Evolutionary conservation across 148 eudicot species (phyloP).

Genomic region (Diospyros kaki): DNA sequence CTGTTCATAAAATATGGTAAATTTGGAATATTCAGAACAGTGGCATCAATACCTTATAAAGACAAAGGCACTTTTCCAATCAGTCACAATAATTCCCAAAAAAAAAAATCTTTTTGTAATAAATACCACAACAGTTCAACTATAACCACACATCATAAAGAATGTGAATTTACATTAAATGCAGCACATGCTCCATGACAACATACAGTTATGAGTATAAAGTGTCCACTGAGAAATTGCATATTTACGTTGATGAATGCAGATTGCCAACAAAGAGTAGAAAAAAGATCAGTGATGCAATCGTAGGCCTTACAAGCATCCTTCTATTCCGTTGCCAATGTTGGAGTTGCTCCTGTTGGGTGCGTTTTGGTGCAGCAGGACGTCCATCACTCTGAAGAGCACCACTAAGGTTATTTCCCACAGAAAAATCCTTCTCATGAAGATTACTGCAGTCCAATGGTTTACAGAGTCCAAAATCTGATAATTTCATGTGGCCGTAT

Average conservation of each 20-base stretch:
- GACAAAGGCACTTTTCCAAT: background rate
- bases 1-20: background rate
- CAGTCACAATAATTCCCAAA: too few species aligned
- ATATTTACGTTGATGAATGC: background rate
- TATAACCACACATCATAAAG: background rate
- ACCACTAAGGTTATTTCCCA: conserved; percentile 62
- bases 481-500: conserved; percentile 93
- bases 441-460: conserved; percentile 88
- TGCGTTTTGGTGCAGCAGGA: conserved; percentile 71
- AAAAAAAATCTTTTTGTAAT: too few species aligned
- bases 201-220: background rate
- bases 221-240: background rate
- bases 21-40: background rate
- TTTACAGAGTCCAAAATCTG: conserved; percentile 97
- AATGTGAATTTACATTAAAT: background rate
- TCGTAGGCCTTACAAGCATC: conserved; percentile 75
- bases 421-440: conserved; percentile 87
- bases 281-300: background rate
- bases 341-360: conserved; percentile 91
- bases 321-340: conserved; percentile 98
- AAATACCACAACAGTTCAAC: background rate
- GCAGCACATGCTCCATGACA: background rate
- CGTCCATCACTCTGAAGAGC: conserved; percentile 95
- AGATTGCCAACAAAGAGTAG: background rate
- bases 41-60: background rate